These are phyloP conservation scores for Plantago major DNA, from an alignment of 257 asterid genomes.

Conservation along the genomic window DNA sequence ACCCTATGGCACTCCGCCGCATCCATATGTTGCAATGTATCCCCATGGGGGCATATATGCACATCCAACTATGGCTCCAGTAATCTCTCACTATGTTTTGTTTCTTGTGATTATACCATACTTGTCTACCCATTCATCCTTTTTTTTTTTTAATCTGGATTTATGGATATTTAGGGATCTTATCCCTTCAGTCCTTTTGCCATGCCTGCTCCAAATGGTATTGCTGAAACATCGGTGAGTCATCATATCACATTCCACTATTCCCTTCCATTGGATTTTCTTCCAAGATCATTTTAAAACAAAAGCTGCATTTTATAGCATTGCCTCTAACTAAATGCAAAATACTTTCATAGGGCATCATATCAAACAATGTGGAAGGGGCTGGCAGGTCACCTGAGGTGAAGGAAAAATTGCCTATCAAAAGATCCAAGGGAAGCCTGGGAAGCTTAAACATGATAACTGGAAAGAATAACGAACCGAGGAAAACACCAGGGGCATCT, in stretches of 20 bases:
- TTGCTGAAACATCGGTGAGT: conserved; percentile 56
- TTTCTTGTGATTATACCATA: conserved; percentile 4
- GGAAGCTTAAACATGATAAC: conserved; percentile 85
- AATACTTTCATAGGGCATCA: conserved; percentile 42
- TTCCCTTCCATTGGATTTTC: not conserved
- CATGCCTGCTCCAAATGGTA: conserved; percentile 56
- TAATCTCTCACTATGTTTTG: conserved; percentile 26
- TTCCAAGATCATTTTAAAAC: not conserved
- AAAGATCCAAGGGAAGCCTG: conserved; percentile 87
- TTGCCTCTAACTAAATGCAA: conserved; percentile 6
- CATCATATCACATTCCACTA: conserved; percentile 5
- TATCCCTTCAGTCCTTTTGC: conserved; percentile 94
- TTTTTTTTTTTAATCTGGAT: conserved; percentile 14
- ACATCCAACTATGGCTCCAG: conserved; percentile 95
- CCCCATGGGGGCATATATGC: conserved; percentile 91
- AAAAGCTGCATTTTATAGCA: not conserved
- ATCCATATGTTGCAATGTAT: conserved; percentile 96
- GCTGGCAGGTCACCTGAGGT: conserved; percentile 75
- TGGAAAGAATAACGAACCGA: conserved; percentile 64
- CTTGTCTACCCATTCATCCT: conserved; percentile 11
- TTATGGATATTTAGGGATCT: conserved; percentile 50
- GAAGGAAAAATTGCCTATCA: conserved; percentile 84
- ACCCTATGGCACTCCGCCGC: conserved; percentile 95
- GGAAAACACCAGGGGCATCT: conserved; percentile 56
- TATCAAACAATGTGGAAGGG: conserved; percentile 56